A percentile compares a stretch with the other conserved stretches of the same genome.
Conservation (phyloP, 805 yeast species). For the Diddensiella caesifluorescens region DNA sequence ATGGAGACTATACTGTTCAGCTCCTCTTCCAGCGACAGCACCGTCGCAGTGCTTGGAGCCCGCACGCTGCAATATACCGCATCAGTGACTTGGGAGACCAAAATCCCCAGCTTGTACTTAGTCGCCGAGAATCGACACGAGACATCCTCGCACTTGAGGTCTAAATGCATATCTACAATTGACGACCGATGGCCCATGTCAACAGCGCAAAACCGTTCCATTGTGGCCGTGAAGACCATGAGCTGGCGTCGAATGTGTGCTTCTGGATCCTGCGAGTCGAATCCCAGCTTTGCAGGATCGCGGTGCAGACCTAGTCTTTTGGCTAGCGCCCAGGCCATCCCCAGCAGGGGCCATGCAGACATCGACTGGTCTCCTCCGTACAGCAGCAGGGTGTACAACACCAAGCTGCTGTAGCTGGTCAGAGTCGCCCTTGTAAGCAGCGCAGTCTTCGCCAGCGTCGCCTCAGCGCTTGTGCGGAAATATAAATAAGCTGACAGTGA, state of each 20-base stretch:
- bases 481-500: background rate
- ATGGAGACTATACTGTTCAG: background rate
- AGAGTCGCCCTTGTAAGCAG: background rate
- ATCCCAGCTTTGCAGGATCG: slow-evolving; percentile 9
- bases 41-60: background rate
- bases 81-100: slow-evolving; percentile 1
- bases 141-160: background rate
- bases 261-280: background rate
- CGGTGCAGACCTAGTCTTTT: slow-evolving; percentile 13
- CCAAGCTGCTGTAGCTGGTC: background rate
- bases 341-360: slow-evolving; percentile 13
- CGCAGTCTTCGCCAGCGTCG: background rate
- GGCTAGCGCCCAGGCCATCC: slow-evolving; percentile 15
- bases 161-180: background rate
- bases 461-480: background rate
- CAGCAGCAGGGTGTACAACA: background rate
- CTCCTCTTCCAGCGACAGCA: background rate
- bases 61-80: slow-evolving; percentile 3
- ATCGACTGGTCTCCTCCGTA: background rate
- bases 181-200: slow-evolving; percentile 1
- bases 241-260: background rate
- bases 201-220: slow-evolving; percentile 3
- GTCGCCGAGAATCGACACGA: background rate
- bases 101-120: background rate
- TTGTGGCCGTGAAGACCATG: background rate